phyloP scores from a whole-genome alignment of 768 basidiomycete species.

The Xerocomellus amylosporus region DNA sequence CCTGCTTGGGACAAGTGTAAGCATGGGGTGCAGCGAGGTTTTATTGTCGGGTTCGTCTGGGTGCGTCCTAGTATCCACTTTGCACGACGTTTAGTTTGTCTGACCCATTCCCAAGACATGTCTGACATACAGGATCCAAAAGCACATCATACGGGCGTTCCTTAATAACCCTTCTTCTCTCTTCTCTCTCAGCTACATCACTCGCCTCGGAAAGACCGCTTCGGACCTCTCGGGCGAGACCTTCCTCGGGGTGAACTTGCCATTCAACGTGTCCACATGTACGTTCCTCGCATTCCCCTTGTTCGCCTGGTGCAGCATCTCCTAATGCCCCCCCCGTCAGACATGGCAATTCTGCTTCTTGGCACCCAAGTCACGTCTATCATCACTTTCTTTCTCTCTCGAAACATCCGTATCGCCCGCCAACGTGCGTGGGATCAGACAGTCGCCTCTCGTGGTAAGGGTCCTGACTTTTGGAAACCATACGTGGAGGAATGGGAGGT shows the following conservation, averaged over 20 bases:
- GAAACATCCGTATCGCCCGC: conserved; percentile 78
- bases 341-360: conserved; percentile 71
- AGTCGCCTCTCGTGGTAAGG: conserved; percentile 78
- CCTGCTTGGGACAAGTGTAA: conserved; percentile 86
- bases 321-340: conserved; percentile 36
- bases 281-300: conserved; percentile 9
- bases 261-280: conserved; percentile 74
- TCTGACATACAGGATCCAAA: conserved; percentile 71
- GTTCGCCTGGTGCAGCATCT: background rate
- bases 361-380: conserved; percentile 73
- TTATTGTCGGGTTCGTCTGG: conserved; percentile 67
- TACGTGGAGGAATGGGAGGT: conserved; percentile 80
- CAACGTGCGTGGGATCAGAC: conserved; percentile 81
- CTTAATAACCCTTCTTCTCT: conserved; percentile 27
- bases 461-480: conserved; percentile 77
- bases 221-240: conserved; percentile 43
- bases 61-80: conserved; percentile 36
- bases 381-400: conserved; percentile 77
- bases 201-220: conserved; percentile 29
- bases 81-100: background rate
- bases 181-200: conserved; percentile 25
- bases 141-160: conserved; percentile 50
- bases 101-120: conserved; percentile 43
- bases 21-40: conserved; percentile 71
- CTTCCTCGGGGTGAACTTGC: conserved; percentile 61